Evolutionary conservation across 371 early-diverging fungal species (phyloP).

Genomic region (Dentiscutata heterogama): DNA sequence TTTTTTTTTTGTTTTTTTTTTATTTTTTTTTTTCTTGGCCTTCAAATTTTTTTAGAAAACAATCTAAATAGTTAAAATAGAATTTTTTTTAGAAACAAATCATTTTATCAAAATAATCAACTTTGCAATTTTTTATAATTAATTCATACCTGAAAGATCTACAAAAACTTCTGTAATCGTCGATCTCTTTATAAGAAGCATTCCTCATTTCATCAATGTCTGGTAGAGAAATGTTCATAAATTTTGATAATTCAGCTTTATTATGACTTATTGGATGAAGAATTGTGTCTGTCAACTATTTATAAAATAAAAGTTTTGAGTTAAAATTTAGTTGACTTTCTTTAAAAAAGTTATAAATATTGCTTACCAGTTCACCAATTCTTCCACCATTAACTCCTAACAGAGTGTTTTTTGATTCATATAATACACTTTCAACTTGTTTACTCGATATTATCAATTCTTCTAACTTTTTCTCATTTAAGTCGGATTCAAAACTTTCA

Average conservation of each 20-base stretch:
- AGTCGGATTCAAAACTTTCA: not conserved
- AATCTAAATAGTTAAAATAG: too few relatives aligned
- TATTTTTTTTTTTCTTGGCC: too few relatives aligned
- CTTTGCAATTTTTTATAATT: not conserved
- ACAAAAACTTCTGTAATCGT: not conserved
- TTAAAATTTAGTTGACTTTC: not conserved
- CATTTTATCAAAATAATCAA: too few relatives aligned
- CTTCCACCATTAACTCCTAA: constrained; percentile 20
- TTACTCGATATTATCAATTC: not conserved
- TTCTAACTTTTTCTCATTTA: not conserved
- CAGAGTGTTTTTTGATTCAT: not conserved
- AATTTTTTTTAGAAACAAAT: too few relatives aligned
- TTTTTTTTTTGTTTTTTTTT: too few relatives aligned
- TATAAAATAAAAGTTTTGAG: not conserved
- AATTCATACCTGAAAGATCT: constrained; percentile 4
- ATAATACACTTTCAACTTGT: not conserved
- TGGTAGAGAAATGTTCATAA: not conserved
- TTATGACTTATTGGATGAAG: not conserved
- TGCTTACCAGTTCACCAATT: constrained; percentile 20
- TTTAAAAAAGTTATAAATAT: not conserved
- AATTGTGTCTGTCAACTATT: constrained; percentile 3
- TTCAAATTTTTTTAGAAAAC: too few relatives aligned
- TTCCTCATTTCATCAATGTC: constrained; percentile 2
- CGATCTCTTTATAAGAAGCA: not conserved
- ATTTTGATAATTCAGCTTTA: not conserved